A percentile compares a stretch with the other conserved stretches of the same genome.
These are phyloP conservation scores for Psilocybe subaeruginosa DNA, from an alignment of 768 basidiomycete species.

Conservation along the genomic window DNA sequence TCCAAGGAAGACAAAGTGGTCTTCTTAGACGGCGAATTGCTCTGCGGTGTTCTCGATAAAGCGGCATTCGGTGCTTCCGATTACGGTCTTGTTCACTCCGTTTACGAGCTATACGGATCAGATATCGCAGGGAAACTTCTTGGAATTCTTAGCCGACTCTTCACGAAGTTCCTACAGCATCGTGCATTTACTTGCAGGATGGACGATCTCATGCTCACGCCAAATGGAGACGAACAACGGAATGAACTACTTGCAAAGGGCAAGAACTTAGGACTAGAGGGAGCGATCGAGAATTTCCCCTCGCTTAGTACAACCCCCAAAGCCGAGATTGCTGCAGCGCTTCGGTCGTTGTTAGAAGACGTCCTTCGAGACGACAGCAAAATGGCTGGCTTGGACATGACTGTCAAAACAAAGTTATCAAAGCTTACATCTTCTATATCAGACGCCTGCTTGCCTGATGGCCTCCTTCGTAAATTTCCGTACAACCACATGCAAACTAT, in stretches of 20 bases:
- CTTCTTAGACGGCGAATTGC: conserved; percentile 90
- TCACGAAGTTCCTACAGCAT: conserved; percentile 96
- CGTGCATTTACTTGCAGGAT: conserved; percentile 98
- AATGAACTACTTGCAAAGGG: conserved; percentile 68
- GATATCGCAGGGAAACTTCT: conserved; percentile 89
- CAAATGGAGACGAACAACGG: conserved; percentile 74
- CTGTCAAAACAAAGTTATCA: conserved; percentile 83
- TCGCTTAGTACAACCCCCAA: conserved; percentile 57
- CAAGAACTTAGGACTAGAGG: conserved; percentile 77
- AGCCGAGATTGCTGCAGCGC: conserved; percentile 56
- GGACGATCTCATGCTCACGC: conserved; percentile 94
- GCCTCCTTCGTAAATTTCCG: conserved; percentile 91
- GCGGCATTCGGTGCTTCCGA: conserved; percentile 96
- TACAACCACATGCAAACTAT: conserved; percentile 99
- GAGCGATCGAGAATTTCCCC: conserved; percentile 90
- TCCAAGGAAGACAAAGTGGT: conserved; percentile 85
- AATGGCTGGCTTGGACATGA: conserved; percentile 96
- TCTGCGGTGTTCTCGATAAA: conserved; percentile 95
- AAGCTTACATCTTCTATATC: conserved; percentile 91
- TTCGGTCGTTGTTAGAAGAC: conserved; percentile 80
- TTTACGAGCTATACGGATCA: conserved; percentile 94
- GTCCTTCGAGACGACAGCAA: conserved; percentile 94
- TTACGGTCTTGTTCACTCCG: conserved; percentile 95
- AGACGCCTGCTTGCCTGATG: conserved; percentile 83
- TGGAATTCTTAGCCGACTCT: conserved; percentile 89